Conservation (phyloP, 75 land plant species). For the Ceratopteris richardii region DNA sequence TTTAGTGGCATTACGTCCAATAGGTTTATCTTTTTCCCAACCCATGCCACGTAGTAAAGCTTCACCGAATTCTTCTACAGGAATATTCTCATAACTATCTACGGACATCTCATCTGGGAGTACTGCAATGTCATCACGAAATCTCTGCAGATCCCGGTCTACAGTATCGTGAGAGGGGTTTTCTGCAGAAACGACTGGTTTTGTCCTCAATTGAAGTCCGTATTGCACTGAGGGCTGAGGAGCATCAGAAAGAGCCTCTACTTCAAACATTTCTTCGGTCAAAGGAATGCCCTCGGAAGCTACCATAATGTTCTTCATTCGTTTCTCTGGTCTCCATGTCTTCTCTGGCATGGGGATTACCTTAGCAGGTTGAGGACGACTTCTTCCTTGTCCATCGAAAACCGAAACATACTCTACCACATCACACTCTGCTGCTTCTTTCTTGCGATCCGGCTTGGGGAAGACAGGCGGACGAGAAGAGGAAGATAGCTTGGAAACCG, state of each 20-base stretch:
- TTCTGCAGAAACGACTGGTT: not conserved
- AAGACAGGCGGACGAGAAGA: slow-evolving; percentile 12
- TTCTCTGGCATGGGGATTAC: slow-evolving; percentile 51
- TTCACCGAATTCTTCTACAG: slow-evolving; percentile 67
- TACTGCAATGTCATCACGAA: slow-evolving; percentile 32
- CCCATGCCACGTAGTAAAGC: slow-evolving; percentile 78
- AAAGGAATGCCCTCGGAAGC: slow-evolving; percentile 6
- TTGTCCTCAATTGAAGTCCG: slow-evolving; percentile 4
- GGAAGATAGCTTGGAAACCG: slow-evolving; percentile 26
- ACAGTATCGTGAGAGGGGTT: not conserved
- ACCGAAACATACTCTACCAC: slow-evolving; percentile 41
- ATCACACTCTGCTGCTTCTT: not conserved
- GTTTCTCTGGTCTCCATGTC: slow-evolving; percentile 44
- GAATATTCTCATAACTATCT: slow-evolving; percentile 46
- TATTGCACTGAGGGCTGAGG: slow-evolving; percentile 15
- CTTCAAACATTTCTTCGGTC: slow-evolving; percentile 21
- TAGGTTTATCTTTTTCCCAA: slow-evolving; percentile 63
- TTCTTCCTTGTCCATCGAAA: slow-evolving; percentile 34
- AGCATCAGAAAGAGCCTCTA: slow-evolving; percentile 16
- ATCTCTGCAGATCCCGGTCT: slow-evolving; percentile 24
- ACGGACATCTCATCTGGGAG: slow-evolving; percentile 55
- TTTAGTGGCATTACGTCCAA: slow-evolving; percentile 29
- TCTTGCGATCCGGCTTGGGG: slow-evolving; percentile 9
- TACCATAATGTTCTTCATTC: slow-evolving; percentile 16
- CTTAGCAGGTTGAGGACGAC: slow-evolving; percentile 6